Conservation (phyloP, 257 asterid genomes). For the Salvia rosmarinus region DNA sequence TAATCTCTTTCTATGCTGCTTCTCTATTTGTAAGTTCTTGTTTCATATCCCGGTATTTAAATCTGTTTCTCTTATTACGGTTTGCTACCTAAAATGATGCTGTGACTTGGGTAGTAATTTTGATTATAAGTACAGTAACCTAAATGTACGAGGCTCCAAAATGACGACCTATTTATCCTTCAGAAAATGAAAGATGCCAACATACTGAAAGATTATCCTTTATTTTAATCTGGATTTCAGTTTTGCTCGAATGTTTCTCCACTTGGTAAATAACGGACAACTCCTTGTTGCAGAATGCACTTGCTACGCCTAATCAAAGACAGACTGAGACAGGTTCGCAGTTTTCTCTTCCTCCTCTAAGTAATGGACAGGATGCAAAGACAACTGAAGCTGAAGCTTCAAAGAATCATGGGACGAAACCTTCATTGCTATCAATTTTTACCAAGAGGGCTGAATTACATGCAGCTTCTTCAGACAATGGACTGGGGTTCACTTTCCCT, state of each 20-base stretch:
- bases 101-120: neutral
- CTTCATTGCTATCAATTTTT: conserved; percentile 55
- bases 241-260: conserved; percentile 16
- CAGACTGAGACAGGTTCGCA: conserved; percentile 29
- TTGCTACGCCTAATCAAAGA: conserved; percentile 32
- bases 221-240: neutral
- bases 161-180: neutral
- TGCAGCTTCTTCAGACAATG: conserved; percentile 50
- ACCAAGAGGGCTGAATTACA: conserved; percentile 50
- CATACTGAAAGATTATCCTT: neutral
- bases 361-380: conserved; percentile 49
- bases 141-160: neutral
- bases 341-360: conserved; percentile 38
- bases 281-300: conserved; percentile 49
- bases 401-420: conserved; percentile 56
- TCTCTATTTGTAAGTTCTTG: neutral
- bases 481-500: conserved; percentile 72
- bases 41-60: neutral
- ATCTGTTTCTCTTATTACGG: neutral
- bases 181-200: neutral
- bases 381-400: conserved; percentile 36
- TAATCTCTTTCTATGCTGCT: conserved; percentile 22
- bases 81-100: neutral
- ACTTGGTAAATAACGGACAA: neutral
- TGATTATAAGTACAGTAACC: conserved; percentile 1